Evolutionary conservation across 441 rosid species (phyloP), one percentile per base, ranked within the genome.

Genomic region (Populus trichocarpa): DNA sequence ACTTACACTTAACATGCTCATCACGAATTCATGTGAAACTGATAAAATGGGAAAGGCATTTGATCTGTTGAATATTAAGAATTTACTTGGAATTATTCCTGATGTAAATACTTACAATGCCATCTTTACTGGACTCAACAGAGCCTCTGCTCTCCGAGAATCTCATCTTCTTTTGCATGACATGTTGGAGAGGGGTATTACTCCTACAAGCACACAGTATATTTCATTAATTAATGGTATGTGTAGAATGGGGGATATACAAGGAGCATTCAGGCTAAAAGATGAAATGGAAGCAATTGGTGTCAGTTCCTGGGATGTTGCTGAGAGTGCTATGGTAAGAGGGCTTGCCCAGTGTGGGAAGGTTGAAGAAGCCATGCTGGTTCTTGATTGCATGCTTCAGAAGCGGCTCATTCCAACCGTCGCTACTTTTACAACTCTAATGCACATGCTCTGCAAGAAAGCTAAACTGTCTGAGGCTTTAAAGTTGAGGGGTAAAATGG

Each of bases 321-420:
- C 93, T 69, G 98, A 92, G 84, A 92, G 98, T 82, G 92, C 98
- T 71, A 75, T 93, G 83, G 91, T 92, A 32, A 88, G 97, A 87
- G 98, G 88, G 11, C 90, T 95, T 80, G 97, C 96, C 23, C 87
- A 72, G 74, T 90, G 90, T 70, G 92, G 99, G 40, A 93, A 92
- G 89, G 86, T 89, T 78, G 97, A 92, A 75, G 97, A 88, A 83
- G 92, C 97, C 80, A 82, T 75, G 69, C 76, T 93, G 76, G 84
- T 91, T 71, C 87, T 93, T 74, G 82, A 88, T 76, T 61, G 68
- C 81, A 92, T 93, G 97, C 86, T 93, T 77, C 84, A 73, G 75
- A 74, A 71, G 86, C 77, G 74, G 78, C 79, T 86, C 68, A 80
- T 90, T 85, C 99, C 99, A 22, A 92, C 97, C 40, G 66, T 88